Percentiles rank a stretch among this genome's conserved stretches.
These are phyloP conservation scores for Tricholoma bakamatsutake DNA, from an alignment of 768 basidiomycete species.

Conservation along the genomic window DNA sequence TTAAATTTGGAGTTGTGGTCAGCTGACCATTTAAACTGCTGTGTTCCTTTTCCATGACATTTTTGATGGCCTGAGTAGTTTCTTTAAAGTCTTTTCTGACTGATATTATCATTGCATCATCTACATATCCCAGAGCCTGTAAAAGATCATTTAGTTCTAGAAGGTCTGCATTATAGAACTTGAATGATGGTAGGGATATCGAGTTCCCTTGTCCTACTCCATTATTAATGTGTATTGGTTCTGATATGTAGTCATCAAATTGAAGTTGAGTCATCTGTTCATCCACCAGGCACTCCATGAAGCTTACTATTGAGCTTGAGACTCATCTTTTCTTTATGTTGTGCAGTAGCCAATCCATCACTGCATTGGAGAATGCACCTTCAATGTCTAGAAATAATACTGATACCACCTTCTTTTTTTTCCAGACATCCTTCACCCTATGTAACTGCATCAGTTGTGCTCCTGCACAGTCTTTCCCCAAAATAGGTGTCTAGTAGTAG, in stretches of 20 bases:
- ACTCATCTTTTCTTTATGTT: too few relatives aligned
- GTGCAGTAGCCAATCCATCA: too few relatives aligned
- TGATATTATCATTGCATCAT: conserved; percentile 14
- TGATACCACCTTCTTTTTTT: not conserved
- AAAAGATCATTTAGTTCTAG: conserved; percentile 8
- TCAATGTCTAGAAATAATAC: too few relatives aligned
- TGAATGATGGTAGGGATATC: conserved; percentile 15
- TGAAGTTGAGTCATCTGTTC: not conserved
- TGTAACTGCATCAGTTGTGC: too few relatives aligned
- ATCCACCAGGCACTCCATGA: not conserved
- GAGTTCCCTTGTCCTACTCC: conserved; percentile 23
- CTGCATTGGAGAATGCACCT: too few relatives aligned
- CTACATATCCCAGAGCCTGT: not conserved
- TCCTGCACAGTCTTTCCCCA: too few relatives aligned
- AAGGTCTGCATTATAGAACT: too few relatives aligned
- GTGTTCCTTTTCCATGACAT: conserved; percentile 25
- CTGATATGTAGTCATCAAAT: conserved; percentile 17
- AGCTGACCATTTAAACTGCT: too few relatives aligned
- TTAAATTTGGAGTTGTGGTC: conserved; percentile 27
- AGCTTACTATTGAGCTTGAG: too few relatives aligned
- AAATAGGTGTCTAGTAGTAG: too few relatives aligned
- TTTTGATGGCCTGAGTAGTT: conserved; percentile 6
- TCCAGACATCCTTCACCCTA: too few relatives aligned
- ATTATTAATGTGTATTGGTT: conserved; percentile 13
- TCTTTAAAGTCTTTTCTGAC: conserved; percentile 25